These are phyloP conservation scores for Fusarium multiceps DNA, from an alignment of 2,329 filamentous ascomycete genomes.

Conservation along the genomic window DNA sequence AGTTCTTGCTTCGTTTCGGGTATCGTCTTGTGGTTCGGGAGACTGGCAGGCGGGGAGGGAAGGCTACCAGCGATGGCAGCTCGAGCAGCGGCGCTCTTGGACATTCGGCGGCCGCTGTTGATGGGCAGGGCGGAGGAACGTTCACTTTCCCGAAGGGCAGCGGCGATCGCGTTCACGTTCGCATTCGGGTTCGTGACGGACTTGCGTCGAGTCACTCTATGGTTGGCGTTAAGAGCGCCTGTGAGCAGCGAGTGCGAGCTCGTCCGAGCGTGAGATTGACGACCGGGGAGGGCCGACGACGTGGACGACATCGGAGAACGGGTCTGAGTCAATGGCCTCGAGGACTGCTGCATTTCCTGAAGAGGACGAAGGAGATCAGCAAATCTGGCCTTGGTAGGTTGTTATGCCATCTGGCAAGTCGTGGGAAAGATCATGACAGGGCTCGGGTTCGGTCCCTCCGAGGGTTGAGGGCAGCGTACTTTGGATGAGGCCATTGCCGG, in stretches of 20 bases:
- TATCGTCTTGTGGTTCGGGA: conserved; percentile 69
- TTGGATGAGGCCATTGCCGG: conserved; percentile 72
- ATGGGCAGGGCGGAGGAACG: conserved; percentile 67
- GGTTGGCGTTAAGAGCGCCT: conserved; percentile 79
- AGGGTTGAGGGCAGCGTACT: conserved; percentile 56
- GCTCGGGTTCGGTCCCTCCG: conserved; percentile 39
- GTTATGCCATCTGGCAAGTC: conserved; percentile 47
- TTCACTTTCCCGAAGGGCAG: conserved; percentile 76
- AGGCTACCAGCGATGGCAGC: conserved; percentile 66
- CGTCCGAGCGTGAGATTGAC: conserved; percentile 75
- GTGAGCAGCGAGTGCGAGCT: conserved; percentile 86
- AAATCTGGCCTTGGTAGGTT: conserved; percentile 50
- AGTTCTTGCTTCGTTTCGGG: conserved; percentile 61
- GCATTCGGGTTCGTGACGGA: conserved; percentile 82
- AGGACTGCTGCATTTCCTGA: conserved; percentile 73
- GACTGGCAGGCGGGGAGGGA: conserved; percentile 73
- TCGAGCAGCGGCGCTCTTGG: conserved; percentile 69
- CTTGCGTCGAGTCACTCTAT: conserved; percentile 92
- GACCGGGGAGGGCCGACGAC: conserved; percentile 68
- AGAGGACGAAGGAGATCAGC: conserved; percentile 49
- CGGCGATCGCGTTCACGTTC: conserved; percentile 80
- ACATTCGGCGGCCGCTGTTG: conserved; percentile 71
- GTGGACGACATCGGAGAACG: conserved; percentile 69
- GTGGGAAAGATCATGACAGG: conserved; percentile 42
- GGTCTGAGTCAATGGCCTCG: conserved; percentile 74